phyloP scores from a whole-genome alignment of 2,329 filamentous ascomycete genomes.

The Aspergillus bombycis region DNA sequence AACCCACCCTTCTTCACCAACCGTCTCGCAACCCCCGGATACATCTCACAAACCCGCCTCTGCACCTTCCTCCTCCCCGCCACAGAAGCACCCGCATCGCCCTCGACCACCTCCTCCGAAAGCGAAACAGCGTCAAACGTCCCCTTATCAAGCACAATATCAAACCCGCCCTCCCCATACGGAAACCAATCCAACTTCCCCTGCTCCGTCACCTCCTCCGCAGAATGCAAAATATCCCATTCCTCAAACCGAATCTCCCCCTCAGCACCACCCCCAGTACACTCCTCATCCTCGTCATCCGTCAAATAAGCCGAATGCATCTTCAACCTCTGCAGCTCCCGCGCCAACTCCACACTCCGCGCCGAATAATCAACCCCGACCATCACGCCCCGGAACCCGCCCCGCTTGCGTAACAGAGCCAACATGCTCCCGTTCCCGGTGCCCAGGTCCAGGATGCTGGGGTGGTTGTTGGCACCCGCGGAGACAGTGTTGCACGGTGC shows the following conservation, averaged over 20 bases:
- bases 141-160: conserved; percentile 95
- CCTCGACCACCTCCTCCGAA: conserved; percentile 37
- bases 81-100: conserved; percentile 25
- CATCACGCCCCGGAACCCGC: conserved; percentile 68
- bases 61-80: conserved; percentile 29
- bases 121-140: conserved; percentile 95
- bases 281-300: conserved; percentile 33
- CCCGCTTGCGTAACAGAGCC: conserved; percentile 72
- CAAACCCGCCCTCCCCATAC: conserved; percentile 63
- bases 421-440: conserved; percentile 93
- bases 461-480: conserved; percentile 23
- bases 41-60: conserved; percentile 71
- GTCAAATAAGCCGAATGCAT: conserved; percentile 40
- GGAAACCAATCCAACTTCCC: conserved; percentile 42
- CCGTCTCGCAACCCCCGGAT: conserved; percentile 67
- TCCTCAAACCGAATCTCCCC: conserved; percentile 54
- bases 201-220: conserved; percentile 34
- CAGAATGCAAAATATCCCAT: conserved; percentile 65
- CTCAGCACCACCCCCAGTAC: conserved; percentile 25
- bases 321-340: conserved; percentile 56
- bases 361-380: conserved; percentile 88
- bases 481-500: conserved; percentile 40
- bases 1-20: conserved; percentile 73
- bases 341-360: conserved; percentile 73
- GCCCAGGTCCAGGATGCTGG: conserved; percentile 76